Percentiles rank a stretch among this genome's conserved stretches.
phyloP scores from a whole-genome alignment of 208 protist genomes.

The Trypanosoma scelopori region DNA sequence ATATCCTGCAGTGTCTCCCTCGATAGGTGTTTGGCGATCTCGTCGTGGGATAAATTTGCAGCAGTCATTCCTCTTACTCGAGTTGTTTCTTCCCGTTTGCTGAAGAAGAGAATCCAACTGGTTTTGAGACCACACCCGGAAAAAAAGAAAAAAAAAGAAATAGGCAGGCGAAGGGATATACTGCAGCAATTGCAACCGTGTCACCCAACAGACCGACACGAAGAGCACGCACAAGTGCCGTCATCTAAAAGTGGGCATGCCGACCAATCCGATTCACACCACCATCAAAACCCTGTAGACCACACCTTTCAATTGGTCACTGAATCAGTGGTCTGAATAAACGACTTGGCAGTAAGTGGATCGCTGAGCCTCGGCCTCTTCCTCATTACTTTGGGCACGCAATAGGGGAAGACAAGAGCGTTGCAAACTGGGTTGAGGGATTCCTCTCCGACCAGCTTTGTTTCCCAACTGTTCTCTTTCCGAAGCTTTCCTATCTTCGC shows the following conservation, averaged over 20 bases:
- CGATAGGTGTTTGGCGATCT: conserved; percentile 52
- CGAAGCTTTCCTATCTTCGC: conserved; percentile 81
- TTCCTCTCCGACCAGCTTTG: conserved; percentile 36
- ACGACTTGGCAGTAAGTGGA: conserved; percentile 51
- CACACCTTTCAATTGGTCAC: conserved; percentile 8
- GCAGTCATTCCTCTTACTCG: conserved; percentile 9
- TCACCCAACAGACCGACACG: no score
- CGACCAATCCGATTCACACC: no score
- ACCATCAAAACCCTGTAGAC: no score
- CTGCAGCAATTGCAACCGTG: no score
- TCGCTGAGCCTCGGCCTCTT: conserved; percentile 56
- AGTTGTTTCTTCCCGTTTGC: not conserved
- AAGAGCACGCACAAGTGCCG: no score
- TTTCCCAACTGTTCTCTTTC: conserved; percentile 73
- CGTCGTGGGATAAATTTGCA: conserved; percentile 49
- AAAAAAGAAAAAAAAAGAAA: conserved; percentile 14
- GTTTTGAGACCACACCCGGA: not conserved
- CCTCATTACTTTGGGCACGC: conserved; percentile 75
- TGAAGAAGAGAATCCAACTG: not conserved
- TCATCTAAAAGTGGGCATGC: no score
- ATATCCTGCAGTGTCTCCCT: conserved; percentile 78
- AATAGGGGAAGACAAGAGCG: conserved; percentile 83
- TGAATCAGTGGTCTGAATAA: not conserved
- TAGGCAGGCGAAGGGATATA: no score
- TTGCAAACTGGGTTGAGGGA: conserved; percentile 78